phyloP scores from a whole-genome alignment of 164 flowering plant species.

The Malania oleifera region DNA sequence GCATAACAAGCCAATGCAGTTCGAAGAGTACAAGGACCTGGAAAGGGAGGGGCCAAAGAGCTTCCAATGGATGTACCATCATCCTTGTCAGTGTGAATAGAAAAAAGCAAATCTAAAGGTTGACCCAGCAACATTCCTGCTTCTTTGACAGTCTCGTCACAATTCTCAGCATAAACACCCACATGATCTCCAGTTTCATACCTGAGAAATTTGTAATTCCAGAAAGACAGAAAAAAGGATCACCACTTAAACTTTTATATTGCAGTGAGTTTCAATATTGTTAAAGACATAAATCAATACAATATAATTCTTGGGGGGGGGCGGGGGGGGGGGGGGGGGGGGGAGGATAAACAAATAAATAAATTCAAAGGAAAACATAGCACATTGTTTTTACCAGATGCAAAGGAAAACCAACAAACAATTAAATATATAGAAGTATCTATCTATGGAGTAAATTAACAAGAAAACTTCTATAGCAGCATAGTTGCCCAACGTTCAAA shows the following conservation, averaged over 20 bases:
- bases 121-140: slow-evolving; percentile 67
- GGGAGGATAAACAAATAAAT: no score
- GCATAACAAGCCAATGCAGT: slow-evolving; percentile 72
- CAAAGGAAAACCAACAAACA: no score
- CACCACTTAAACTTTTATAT: not conserved
- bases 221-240: not conserved
- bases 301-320: no score
- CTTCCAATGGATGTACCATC: slow-evolving; percentile 65
- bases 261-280: not conserved
- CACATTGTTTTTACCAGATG: no score
- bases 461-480: no score
- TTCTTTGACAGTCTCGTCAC: slow-evolving; percentile 66
- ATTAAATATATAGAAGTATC: no score
- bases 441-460: no score
- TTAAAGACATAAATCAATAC: no score
- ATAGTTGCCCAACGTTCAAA: no score
- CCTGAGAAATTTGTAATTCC: slow-evolving; percentile 22
- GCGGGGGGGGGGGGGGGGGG: no score
- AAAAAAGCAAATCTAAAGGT: slow-evolving; percentile 55
- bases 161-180: slow-evolving; percentile 80
- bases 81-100: slow-evolving; percentile 69
- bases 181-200: slow-evolving; percentile 98
- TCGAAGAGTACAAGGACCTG: slow-evolving; percentile 79
- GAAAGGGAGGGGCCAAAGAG: slow-evolving; percentile 73
- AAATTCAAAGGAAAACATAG: no score